These are phyloP conservation scores for Massarina eburnea DNA, from an alignment of 2,329 filamentous ascomycete genomes.

Conservation along the genomic window DNA sequence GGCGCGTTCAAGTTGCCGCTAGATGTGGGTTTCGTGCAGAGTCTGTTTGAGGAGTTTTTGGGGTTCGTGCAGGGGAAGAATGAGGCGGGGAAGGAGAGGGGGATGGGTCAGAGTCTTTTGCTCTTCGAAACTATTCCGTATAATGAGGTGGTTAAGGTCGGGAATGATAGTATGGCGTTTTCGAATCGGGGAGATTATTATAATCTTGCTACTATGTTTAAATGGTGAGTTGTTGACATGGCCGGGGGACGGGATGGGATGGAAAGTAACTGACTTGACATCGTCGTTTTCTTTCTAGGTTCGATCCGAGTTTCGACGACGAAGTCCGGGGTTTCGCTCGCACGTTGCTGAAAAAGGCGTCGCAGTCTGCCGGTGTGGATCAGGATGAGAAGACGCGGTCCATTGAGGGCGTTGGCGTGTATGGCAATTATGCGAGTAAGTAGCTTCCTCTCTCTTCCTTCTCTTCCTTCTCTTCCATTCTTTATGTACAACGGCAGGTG, in stretches of 20 bases:
- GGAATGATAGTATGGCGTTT: constrained; percentile 28
- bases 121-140: constrained; percentile 34
- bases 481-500: neutral
- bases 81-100: no score
- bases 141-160: constrained; percentile 23
- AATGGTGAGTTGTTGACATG: no score
- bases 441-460: neutral
- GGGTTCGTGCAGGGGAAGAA: constrained; percentile 28
- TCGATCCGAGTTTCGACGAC: constrained; percentile 25
- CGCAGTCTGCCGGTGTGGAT: constrained; percentile 17
- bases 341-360: constrained; percentile 27
- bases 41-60: constrained; percentile 28
- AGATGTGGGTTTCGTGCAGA: constrained; percentile 19
- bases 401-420: constrained; percentile 29
- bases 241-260: no score
- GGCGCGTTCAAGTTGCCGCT: constrained; percentile 40
- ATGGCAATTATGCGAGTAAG: constrained; percentile 37
- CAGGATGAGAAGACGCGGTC: constrained; percentile 16
- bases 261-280: no score
- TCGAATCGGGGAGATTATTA: constrained; percentile 37
- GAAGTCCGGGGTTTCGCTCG: constrained; percentile 29
- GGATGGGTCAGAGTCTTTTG: constrained; percentile 29
- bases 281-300: no score
- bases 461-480: neutral
- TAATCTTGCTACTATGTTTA: constrained; percentile 34